phyloP scores from a whole-genome alignment of 371 early-diverging fungal species.

The Mortierella sp. region DNA sequence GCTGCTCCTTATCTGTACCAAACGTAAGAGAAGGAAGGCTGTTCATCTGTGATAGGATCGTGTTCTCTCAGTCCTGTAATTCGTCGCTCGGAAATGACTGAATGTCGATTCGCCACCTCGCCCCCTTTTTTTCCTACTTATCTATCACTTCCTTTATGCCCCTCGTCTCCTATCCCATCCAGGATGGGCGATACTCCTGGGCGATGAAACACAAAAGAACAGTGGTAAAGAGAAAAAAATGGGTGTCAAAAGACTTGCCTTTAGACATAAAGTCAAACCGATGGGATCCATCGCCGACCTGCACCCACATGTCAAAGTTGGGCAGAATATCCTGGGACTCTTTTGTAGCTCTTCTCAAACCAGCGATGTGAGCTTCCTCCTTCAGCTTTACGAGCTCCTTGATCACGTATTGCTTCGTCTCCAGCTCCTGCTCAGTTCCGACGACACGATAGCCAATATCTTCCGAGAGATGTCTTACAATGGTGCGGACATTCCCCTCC shows the following conservation, averaged over 20 bases:
- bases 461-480: constrained; percentile 61
- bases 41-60: too few relatives aligned
- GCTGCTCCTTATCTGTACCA: too few relatives aligned
- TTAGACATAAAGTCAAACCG: constrained; percentile 80
- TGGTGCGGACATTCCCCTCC: constrained; percentile 64
- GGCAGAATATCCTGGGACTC: constrained; percentile 43
- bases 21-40: too few relatives aligned
- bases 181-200: too few relatives aligned
- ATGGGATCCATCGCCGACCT: constrained; percentile 73
- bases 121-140: too few relatives aligned
- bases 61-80: too few relatives aligned
- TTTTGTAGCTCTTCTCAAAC: constrained; percentile 5
- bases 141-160: too few relatives aligned
- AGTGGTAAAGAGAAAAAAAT: too few relatives aligned
- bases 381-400: constrained; percentile 19
- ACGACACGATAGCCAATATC: constrained; percentile 68
- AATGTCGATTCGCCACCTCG: too few relatives aligned
- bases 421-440: constrained; percentile 33
- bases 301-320: constrained; percentile 71
- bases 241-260: constrained; percentile 59
- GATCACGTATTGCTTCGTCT: constrained; percentile 30
- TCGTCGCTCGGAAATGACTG: too few relatives aligned
- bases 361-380: constrained; percentile 27
- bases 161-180: too few relatives aligned
- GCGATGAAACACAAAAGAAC: too few relatives aligned